Conservation (phyloP, 2,329 filamentous ascomycete genomes). For the Fusarium miscanthi region DNA sequence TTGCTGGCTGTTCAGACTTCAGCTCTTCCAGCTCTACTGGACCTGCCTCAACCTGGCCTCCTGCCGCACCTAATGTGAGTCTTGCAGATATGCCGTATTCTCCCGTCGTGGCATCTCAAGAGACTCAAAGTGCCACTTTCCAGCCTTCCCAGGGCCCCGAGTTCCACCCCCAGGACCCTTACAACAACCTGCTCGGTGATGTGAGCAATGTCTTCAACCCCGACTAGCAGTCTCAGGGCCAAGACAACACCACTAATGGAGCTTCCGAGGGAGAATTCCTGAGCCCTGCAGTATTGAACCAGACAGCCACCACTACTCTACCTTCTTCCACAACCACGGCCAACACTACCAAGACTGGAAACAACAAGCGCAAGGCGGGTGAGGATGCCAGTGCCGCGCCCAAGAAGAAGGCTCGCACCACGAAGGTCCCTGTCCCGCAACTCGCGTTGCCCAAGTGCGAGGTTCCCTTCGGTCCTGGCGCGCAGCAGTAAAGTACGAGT, state of each 20-base stretch:
- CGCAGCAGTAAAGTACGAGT: neutral
- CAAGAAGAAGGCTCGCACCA: constrained; percentile 17
- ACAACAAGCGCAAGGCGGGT: constrained; percentile 15
- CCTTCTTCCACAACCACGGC: neutral
- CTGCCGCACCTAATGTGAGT: neutral
- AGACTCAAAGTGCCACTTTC: neutral
- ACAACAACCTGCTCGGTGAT: neutral
- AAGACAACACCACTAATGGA: neutral
- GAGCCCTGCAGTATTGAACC: neutral
- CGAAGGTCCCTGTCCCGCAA: neutral
- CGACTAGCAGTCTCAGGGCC: neutral
- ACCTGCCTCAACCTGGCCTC: neutral
- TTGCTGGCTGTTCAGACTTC: neutral
- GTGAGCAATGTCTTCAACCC: neutral
- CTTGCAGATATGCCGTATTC: constrained; percentile 4
- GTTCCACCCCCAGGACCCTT: neutral
- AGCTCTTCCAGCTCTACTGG: neutral
- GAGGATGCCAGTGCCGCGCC: neutral
- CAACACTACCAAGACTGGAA: neutral
- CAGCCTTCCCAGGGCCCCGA: neutral
- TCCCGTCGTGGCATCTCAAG: neutral
- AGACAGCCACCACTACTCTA: neutral
- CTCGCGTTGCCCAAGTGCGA: neutral
- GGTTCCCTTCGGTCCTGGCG: neutral
- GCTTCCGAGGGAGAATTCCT: neutral